A percentile compares a stretch with the other conserved stretches of the same genome.
These are phyloP conservation scores for Tetratostichococcus sp. DNA, from an alignment of 139 green algal genomes.

Conservation along the genomic window DNA sequence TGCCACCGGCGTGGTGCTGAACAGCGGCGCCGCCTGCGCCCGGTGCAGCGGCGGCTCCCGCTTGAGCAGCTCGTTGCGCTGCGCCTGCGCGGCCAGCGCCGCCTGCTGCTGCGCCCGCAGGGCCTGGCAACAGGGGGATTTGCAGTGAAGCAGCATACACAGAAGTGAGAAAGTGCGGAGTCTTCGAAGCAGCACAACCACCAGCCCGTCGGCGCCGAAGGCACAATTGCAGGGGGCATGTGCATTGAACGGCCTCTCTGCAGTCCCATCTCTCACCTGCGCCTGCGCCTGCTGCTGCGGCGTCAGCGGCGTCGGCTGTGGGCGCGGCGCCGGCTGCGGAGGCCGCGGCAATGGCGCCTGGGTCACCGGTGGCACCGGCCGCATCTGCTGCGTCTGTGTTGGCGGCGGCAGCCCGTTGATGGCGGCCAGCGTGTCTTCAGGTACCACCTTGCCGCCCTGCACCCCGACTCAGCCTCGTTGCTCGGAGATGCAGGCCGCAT, in stretches of 20 bases:
- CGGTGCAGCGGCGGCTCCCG: not conserved
- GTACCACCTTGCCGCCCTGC: constrained; percentile 7
- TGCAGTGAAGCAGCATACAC: too few relatives aligned
- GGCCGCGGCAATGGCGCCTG: not conserved
- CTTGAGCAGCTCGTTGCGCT: not conserved
- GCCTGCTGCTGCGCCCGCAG: not conserved
- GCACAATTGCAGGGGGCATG: too few relatives aligned
- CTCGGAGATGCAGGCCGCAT: too few relatives aligned
- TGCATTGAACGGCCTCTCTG: too few relatives aligned
- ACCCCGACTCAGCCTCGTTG: too few relatives aligned
- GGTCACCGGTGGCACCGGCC: not conserved
- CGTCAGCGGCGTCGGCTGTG: not conserved
- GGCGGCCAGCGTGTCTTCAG: constrained; percentile 20
- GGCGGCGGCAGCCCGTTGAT: not conserved
- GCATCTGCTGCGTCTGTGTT: not conserved
- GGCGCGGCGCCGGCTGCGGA: not conserved
- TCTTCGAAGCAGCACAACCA: too few relatives aligned
- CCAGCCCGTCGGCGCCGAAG: too few relatives aligned
- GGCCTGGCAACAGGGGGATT: not conserved
- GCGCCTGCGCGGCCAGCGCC: not conserved
- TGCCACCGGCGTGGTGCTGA: not conserved
- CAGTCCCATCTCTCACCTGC: too few relatives aligned
- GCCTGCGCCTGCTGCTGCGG: constrained; percentile 8
- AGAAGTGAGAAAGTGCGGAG: too few relatives aligned
- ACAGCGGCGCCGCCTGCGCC: not conserved